Conservation (phyloP, 352 stramenopile species). For the Phytopythium sindhum region DNA sequence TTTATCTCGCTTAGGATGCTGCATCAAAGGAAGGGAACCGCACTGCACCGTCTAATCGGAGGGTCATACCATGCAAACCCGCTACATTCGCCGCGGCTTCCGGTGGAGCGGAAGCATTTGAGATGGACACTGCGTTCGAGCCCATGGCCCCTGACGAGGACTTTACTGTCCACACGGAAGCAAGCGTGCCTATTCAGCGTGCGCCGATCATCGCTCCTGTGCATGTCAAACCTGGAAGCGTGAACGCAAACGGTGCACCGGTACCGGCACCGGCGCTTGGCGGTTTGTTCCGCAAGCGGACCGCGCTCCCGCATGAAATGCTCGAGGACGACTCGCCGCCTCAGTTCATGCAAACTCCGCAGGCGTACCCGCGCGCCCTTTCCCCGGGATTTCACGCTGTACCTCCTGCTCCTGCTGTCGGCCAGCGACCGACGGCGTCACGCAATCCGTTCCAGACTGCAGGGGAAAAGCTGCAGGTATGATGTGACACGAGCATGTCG, state of each 20-base stretch:
- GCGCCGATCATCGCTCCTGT: background rate
- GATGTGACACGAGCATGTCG: background rate
- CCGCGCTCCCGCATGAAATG: slow-evolving; percentile 10
- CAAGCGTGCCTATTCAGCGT: background rate
- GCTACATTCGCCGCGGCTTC: background rate
- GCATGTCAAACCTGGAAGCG: background rate
- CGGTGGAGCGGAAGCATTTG: background rate
- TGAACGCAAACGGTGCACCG: background rate
- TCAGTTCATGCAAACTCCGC: background rate
- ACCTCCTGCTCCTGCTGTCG: slow-evolving; percentile 9
- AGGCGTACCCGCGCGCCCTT: slow-evolving; percentile 18
- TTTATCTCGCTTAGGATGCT: background rate
- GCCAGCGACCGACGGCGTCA: slow-evolving; percentile 12
- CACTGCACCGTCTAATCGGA: background rate
- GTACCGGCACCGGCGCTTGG: slow-evolving; percentile 12
- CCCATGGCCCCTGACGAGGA: slow-evolving; percentile 2
- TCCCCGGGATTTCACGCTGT: slow-evolving; percentile 10
- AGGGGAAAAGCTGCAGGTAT: slow-evolving; percentile 59
- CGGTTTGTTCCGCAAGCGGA: slow-evolving; percentile 38
- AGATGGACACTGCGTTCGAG: background rate
- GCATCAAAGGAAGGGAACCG: background rate
- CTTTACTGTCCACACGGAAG: background rate
- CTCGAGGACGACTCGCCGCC: slow-evolving; percentile 6
- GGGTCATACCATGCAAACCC: background rate
- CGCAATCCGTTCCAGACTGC: slow-evolving; percentile 71